Evolutionary conservation across 352 stramenopile genomes (phyloP), one percentile per base, ranked within the genome.

Genomic region (Hyaloperonospora brassicae): DNA sequence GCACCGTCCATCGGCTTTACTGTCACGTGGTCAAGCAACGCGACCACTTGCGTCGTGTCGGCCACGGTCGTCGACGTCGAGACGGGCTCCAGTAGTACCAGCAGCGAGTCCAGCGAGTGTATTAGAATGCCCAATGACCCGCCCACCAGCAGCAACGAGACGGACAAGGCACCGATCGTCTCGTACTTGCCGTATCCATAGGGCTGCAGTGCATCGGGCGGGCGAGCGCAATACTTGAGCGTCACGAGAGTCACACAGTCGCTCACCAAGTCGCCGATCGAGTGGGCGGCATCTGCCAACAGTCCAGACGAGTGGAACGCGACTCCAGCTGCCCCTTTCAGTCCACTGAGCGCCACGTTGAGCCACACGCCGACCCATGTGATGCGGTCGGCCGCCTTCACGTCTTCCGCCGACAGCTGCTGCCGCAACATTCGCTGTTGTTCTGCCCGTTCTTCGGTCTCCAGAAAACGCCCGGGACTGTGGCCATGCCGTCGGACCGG

Each of bases 261-360:
- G 48, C 78, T 95, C 35, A 98, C 79, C 25, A 98, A 70, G 75
- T 98, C 95, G 56, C 76, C 95, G 11, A 97, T 61, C 0, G 86
- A 97, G 79, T 98, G 95, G 13, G 86, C 89, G 1, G 95, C 94
- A 67, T 98, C 95, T 2, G 94, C 90, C 45, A 98, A 67, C 27
- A 98, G 64, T 8, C 86, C 93, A 0, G 87, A 82, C 4, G 86
- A 97, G 72, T 94, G 73, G 63, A 79, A 87, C 22, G 66, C 57
- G 6, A 87, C 59, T 45, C 84, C 83, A 0, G 86, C 70, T 24
- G 73, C 87, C 57, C 74, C 88, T 71, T 70, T 89, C n/a, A 76
- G 55, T 1, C 62, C 76, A 23, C 70, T 84, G 22, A 89, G 62
- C 47, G 65, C 76, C n/a, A 89, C 64, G 60, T 89, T 89, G 6